Evolutionary conservation across 2,329 filamentous ascomycete genomes (phyloP), one percentile per base, ranked within the genome.

Genomic region (Leptographium galeiforme): DNA sequence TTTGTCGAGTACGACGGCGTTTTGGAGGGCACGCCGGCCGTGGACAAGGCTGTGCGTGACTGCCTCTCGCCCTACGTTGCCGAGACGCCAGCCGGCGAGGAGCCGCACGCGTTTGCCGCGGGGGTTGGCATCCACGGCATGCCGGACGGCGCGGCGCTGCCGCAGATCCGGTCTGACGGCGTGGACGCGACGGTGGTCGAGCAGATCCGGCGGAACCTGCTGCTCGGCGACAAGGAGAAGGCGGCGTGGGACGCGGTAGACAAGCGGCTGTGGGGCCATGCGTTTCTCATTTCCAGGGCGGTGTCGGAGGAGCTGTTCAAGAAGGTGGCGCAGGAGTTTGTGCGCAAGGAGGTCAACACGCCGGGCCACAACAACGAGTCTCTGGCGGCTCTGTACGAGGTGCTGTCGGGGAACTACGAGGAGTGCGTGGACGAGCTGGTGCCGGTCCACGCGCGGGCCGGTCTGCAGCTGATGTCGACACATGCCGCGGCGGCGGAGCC

Each of bases 351-450:
- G 66, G 88, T 98, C 53, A 94, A 93, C 65, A 84, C 84, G 51
- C 73, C 84, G 4, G 82, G 87, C 2, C 81, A 84, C 52, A 87
- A 85, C 61, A 89, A 89, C 52, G 87, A 96, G 66, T 87, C 91
- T 2, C 74, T 98, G 47, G 90, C 91, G 34, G 89, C 91, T 0
- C 71, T 98, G 4, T 98, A 98, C 66, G 89, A 95, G 63, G 83
- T 97, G 1, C 84, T 98, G 56, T 93, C 90, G 30, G 91, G 93
- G 0, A 98, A 96, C 63, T 81, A 85, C 55, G 90, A 96, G 59
- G 93, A 98, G 61, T 94, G 89, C 59, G 84, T 97, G 16, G 93
- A 98, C 65, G 90, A 97, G 67, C 82, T 98, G 53, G 93, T 98
- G 1, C 90, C 93, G 6, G 84, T 85, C 3, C 95, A 94, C 59